Percentiles rank a stretch among this genome's conserved stretches.
Conservation (phyloP, 345 rosid genomes). For the Boechera retrofracta region DNA sequence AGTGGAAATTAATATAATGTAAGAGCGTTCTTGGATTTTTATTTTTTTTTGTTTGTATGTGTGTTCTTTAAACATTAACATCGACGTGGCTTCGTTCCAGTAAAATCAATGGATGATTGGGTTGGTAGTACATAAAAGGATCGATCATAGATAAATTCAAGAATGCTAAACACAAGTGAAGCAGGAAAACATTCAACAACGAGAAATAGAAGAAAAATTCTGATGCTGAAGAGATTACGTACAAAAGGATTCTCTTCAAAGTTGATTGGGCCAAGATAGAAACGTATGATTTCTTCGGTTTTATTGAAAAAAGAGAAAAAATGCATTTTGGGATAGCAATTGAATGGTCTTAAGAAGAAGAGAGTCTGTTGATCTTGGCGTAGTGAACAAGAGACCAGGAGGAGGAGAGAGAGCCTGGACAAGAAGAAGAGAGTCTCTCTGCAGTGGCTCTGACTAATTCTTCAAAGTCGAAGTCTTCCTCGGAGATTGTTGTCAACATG, state of each 20-base stretch:
- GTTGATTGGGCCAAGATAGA: conserved; percentile 7
- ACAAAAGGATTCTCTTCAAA: neutral
- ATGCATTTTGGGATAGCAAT: neutral
- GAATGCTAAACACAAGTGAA: neutral
- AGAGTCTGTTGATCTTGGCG: conserved; percentile 31
- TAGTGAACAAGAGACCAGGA: conserved; percentile 38
- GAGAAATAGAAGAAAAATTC: conserved; percentile 8
- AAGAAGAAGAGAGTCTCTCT: conserved; percentile 38
- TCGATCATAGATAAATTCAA: neutral
- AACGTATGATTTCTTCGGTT: conserved; percentile 17
- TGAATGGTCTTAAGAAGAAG: conserved; percentile 32
- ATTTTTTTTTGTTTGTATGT: neutral
- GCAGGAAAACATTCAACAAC: neutral
- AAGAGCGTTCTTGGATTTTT: conserved; percentile 1
- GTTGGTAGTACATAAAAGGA: conserved; percentile 9
- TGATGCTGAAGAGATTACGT: conserved; percentile 27
- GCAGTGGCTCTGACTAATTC: conserved; percentile 42
- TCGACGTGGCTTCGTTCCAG: neutral
- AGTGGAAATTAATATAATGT: conserved; percentile 9
- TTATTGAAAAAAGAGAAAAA: conserved; percentile 19
- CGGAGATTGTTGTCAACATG: conserved; percentile 54
- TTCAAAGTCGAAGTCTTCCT: conserved; percentile 53
- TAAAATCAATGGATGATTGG: conserved; percentile 1
- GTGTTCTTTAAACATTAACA: neutral
- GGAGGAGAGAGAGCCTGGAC: conserved; percentile 21